These are phyloP conservation scores for Echium plantagineum DNA, from an alignment of 257 asterid species.

Conservation along the genomic window DNA sequence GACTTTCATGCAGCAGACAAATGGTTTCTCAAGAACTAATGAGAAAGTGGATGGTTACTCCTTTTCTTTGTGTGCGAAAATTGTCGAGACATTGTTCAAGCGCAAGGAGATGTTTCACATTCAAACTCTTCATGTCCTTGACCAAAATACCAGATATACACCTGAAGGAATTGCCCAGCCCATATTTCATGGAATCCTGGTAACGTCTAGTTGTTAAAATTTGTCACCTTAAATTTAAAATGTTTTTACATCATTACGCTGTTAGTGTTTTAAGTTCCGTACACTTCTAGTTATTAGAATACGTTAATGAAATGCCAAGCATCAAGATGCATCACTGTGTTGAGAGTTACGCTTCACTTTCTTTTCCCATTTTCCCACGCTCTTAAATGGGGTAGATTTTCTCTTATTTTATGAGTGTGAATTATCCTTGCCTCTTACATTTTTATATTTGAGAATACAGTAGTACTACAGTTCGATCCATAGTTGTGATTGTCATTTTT, in stretches of 20 bases:
- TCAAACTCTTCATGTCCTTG: constrained; percentile 72
- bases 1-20: constrained; percentile 38
- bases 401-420: not conserved
- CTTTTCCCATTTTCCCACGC: not conserved
- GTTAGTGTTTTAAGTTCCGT: no score
- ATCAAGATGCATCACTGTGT: no score
- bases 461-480: no score
- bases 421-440: not conserved
- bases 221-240: no score
- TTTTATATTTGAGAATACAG: no score
- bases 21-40: constrained; percentile 14
- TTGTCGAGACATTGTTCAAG: constrained; percentile 44
- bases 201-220: constrained; percentile 23
- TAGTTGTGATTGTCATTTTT: no score
- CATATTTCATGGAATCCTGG: constrained; percentile 82
- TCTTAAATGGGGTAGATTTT: not conserved
- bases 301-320: no score
- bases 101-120: constrained; percentile 56
- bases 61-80: constrained; percentile 69
- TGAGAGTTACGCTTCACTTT: not conserved
- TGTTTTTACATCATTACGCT: no score
- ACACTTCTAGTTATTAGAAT: no score
- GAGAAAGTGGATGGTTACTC: constrained; percentile 46
- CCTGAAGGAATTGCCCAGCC: constrained; percentile 61
- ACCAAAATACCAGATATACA: constrained; percentile 61